Evolutionary conservation across 805 yeast genomes (phyloP), one percentile per base, ranked within the genome.

Genomic region (Priceomyces haplophilus): DNA sequence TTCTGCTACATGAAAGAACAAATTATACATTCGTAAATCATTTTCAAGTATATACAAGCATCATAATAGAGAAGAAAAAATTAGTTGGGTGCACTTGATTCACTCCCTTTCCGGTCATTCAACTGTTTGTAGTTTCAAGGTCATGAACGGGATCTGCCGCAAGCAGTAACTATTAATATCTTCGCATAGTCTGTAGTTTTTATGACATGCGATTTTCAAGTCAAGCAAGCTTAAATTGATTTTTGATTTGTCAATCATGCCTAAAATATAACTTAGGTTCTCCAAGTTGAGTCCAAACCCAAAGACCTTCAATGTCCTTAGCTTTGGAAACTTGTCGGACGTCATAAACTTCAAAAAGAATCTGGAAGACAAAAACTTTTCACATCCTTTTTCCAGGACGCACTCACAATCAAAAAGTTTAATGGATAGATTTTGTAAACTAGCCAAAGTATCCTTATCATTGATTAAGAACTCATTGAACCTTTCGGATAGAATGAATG

Each of bases 401-500:
- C 12, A 10, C 29, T 35, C 24, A 24, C 29, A 29, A 8, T 30
- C 24, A 6, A 37, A 2, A 12, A 37, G 24, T 8, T 18, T 25
- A 17, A 45, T 30, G 13, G 44, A 38, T 20, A 45, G 27, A 7
- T 25, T 15, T 17, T 32, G 48, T 20, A 38, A 48, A 44, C 37
- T 47, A 40, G 17, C 40, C 39, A 40, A 58, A 38, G 10, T 46
- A 40, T 36, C 50, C 25, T 24, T 21, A 10, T 36, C 37, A 15
- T 31, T 34, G n/a, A 37, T 36, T 19, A 41, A 30, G 35, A 67
- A 67, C 30, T 56, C 52, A 18, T 51, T 52, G 41, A 69, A 67
- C 34, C 76, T 47, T 45, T 71, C 75, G 48, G 65, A 65, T 3
- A 64, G 50, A 13, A 64, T 51, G 44, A 71, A 70, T 8, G 69